Conservation (phyloP, 2,329 filamentous ascomycete species). For the Fusarium verticillioides region DNA sequence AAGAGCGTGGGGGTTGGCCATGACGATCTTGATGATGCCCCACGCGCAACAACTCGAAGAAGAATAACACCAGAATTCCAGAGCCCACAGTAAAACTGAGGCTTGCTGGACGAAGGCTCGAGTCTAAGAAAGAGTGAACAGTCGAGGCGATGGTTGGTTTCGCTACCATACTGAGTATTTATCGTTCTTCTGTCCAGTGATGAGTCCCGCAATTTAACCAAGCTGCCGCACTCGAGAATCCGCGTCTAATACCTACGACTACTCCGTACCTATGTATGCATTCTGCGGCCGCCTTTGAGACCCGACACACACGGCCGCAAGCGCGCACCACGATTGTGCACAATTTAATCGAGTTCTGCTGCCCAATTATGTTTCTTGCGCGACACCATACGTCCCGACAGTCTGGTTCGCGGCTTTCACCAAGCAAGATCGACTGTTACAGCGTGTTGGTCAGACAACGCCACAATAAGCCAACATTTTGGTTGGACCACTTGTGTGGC, state of each 20-base stretch:
- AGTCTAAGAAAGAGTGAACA: not conserved
- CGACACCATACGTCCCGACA: slow-evolving; percentile 37
- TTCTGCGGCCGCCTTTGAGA: slow-evolving; percentile 13
- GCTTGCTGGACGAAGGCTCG: not conserved
- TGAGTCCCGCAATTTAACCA: not conserved
- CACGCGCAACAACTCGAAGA: slow-evolving; percentile 20
- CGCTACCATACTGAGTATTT: not conserved
- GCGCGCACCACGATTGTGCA: slow-evolving; percentile 22
- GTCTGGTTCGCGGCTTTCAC: slow-evolving; percentile 38
- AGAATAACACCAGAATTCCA: not conserved
- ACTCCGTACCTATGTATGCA: not conserved
- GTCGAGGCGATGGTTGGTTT: not conserved
- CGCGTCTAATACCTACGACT: slow-evolving; percentile 14
- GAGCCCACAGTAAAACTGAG: not conserved
- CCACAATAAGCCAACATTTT: slow-evolving; percentile 34
- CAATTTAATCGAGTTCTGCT: slow-evolving; percentile 17
- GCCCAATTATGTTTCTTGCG: slow-evolving; percentile 35
- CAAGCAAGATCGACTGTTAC: slow-evolving; percentile 41
- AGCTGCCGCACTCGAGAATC: not conserved
- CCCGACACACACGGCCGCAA: slow-evolving; percentile 5
- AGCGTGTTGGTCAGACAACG: slow-evolving; percentile 34
- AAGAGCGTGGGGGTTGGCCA: slow-evolving; percentile 28
- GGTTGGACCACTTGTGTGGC: slow-evolving; percentile 13
- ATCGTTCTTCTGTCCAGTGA: not conserved
- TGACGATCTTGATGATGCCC: slow-evolving; percentile 2